Percentiles rank a stretch among this genome's conserved stretches.
Conservation (phyloP, 208 protist genomes). For the Blechomonas ayalai region DNA sequence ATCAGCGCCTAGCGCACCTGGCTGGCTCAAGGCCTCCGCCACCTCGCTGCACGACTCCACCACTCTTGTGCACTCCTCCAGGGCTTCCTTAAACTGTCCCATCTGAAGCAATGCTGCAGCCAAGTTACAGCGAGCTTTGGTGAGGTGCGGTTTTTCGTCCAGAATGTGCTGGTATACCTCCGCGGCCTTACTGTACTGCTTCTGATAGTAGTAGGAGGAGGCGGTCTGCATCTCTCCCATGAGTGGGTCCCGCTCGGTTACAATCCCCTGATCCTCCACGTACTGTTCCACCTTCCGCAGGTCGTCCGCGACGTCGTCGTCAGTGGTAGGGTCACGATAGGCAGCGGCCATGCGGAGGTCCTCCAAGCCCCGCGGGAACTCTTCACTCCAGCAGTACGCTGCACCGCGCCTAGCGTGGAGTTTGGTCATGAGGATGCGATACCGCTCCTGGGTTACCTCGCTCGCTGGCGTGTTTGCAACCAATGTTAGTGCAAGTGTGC, state of each 20-base stretch:
- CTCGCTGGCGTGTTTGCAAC: conserved; percentile 87
- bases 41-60: conserved; percentile 75
- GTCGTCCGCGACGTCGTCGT: conserved; percentile 51
- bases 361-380: conserved; percentile 44
- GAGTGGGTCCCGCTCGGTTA: conserved; percentile 14
- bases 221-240: conserved; percentile 50
- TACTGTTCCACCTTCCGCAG: conserved; percentile 45
- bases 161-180: conserved; percentile 55
- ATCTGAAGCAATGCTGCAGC: conserved; percentile 61
- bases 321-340: conserved; percentile 56
- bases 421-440: conserved; percentile 82
- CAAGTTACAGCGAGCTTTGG: conserved; percentile 68
- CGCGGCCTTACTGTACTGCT: conserved; percentile 46
- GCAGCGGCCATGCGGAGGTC: conserved; percentile 81
- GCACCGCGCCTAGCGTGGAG: conserved; percentile 77
- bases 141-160: conserved; percentile 35
- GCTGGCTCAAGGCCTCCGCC: conserved; percentile 67
- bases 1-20: conserved; percentile 35
- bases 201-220: conserved; percentile 54
- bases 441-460: conserved; percentile 85
- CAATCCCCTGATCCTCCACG: conserved; percentile 35
- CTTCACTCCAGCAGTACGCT: conserved; percentile 72
- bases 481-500: conserved; percentile 80
- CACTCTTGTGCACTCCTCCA: conserved; percentile 63
- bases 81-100: conserved; percentile 49